Evolutionary conservation across 139 green algal genomes (phyloP), one percentile per base, ranked within the genome.

Genomic region (Haematococcus lacustris): DNA sequence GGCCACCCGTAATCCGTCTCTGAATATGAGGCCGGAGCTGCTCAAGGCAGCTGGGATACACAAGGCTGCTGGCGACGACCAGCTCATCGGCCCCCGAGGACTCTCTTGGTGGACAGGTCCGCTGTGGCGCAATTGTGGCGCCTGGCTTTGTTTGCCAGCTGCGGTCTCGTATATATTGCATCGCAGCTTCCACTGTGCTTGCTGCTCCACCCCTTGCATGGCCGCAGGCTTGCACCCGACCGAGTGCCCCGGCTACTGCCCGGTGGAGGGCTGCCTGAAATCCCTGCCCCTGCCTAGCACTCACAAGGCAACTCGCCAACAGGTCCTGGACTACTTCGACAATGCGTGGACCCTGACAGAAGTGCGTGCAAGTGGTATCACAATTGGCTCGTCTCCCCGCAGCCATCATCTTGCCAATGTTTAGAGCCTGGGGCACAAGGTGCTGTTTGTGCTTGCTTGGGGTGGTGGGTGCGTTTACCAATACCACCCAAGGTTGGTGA

Each of bases 311-410:
- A 90, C 78, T 0, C 77, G 84, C 4, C 78, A 93, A 38, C 26
- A 25, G 9, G 72, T 89, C 34, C 76, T 94, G 4, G 88, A 91
- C 66, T 92, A 93, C 77, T 94, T 94, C 63, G 79, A 93, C 75
- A 94, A 94, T 83, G 70, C 34, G 25, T 94, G 89, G 89, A 78
- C 77, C 35, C 68, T 85, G n/a, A 92, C 84, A 0, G 89, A 93
- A 79, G 79, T 90, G 50, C 77, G 64, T 90, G 39, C 84, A 51
- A 53, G 9, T 9, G 43, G 9, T 28, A 17, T 17, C 43, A 53
- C 43, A 57, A 57, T 57, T 57, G 13, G 13, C 47, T 57, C 13
- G 47, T 57, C 13, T 57, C 47, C 13, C 21, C 13, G 13, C 47
- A 13, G 21, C 13, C 47, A 21, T 57, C 47, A 57, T 28, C 21